A percentile compares a stretch with the other conserved stretches of the same genome.
Evolutionary conservation across 2,329 filamentous ascomycete species (phyloP).

Genomic region (Colletotrichum trifolii): DNA sequence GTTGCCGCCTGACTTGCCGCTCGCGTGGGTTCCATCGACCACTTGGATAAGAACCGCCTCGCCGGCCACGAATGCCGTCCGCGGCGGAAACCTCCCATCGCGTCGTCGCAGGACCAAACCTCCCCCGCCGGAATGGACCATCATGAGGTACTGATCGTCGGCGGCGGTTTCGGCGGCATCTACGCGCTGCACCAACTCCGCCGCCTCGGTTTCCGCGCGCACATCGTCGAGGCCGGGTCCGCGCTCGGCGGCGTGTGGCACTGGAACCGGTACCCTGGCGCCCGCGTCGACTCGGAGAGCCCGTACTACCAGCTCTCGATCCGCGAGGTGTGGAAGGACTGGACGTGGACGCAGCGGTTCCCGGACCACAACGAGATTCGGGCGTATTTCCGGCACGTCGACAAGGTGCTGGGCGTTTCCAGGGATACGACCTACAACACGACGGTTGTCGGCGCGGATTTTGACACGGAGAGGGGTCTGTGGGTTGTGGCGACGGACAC

Average conservation of each 20-base stretch:
- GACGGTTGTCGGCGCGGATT: slow-evolving; percentile 53
- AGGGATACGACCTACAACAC: slow-evolving; percentile 58
- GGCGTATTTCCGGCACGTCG: slow-evolving; percentile 59
- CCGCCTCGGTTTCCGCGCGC: slow-evolving; percentile 47
- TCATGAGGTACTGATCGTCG: slow-evolving; percentile 40
- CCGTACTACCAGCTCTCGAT: slow-evolving; percentile 50
- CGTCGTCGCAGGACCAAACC: too few species aligned
- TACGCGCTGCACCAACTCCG: slow-evolving; percentile 49
- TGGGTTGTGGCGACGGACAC: slow-evolving; percentile 58
- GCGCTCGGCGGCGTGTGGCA: slow-evolving; percentile 57
- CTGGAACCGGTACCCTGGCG: slow-evolving; percentile 57
- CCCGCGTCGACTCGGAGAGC: slow-evolving; percentile 51
- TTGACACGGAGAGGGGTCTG: slow-evolving; percentile 45
- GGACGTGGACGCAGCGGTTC: slow-evolving; percentile 55
- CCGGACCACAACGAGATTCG: slow-evolving; percentile 53
- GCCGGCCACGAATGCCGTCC: neutral
- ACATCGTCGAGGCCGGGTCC: slow-evolving; percentile 50
- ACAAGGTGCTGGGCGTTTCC: slow-evolving; percentile 53
- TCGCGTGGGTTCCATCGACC: slow-evolving; percentile 17
- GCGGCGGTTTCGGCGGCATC: slow-evolving; percentile 42
- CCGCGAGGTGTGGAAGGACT: slow-evolving; percentile 54
- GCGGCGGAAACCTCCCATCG: neutral
- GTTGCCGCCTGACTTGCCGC: slow-evolving; percentile 12
- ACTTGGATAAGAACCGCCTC: slow-evolving; percentile 1
- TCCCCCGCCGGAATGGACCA: slow-evolving; percentile 8